Percentiles rank a stretch among this genome's conserved stretches.
Conservation (phyloP, 169 alveolate genomes). For the Cystoisospora suis region DNA sequence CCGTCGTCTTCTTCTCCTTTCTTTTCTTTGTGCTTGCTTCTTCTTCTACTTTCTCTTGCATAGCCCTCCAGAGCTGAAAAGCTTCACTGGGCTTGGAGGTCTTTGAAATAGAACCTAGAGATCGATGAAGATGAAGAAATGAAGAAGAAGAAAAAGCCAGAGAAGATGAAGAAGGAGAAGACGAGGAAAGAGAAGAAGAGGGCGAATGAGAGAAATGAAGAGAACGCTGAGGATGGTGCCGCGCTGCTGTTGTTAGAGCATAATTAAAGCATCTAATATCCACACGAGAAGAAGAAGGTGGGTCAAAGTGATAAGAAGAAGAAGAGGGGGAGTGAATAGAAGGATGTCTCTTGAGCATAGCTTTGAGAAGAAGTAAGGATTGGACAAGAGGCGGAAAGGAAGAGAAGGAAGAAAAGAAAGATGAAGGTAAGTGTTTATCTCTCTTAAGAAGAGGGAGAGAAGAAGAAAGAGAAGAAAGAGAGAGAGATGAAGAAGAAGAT, state of each 20-base stretch:
- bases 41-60: too few species aligned
- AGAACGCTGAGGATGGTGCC: neutral
- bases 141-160: neutral
- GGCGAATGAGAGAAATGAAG: neutral
- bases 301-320: neutral
- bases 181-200: neutral
- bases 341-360: too few species aligned
- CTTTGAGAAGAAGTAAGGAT: too few species aligned
- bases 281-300: neutral
- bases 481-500: neutral
- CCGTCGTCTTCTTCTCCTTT: neutral
- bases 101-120: too few species aligned
- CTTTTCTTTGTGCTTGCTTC: neutral
- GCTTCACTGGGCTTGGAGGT: too few species aligned
- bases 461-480: neutral
- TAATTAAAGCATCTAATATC: neutral
- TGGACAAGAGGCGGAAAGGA: neutral
- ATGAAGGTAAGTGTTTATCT: neutral
- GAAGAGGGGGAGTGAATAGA: too few species aligned
- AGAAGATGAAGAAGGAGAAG: neutral
- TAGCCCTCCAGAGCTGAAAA: too few species aligned
- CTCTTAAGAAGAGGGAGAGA: neutral
- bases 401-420: neutral
- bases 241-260: neutral
- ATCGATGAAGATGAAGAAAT: neutral